Percentiles rank a stretch among this genome's conserved stretches.
Evolutionary conservation across 352 stramenopile genomes (phyloP).

Genomic region (Stephanocyclus meneghinianus): DNA sequence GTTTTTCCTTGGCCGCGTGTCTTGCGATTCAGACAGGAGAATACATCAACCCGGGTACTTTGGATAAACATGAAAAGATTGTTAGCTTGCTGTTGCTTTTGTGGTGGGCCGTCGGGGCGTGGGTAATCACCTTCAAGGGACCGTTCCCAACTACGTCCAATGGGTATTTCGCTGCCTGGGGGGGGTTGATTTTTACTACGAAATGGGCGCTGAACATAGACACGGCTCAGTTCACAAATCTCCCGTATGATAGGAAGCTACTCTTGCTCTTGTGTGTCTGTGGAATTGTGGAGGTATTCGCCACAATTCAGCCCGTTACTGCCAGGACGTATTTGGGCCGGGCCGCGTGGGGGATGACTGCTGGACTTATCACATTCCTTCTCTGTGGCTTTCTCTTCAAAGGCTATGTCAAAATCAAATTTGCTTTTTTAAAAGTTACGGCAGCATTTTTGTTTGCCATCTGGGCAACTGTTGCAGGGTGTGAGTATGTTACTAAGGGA

Average conservation of each 20-base stretch:
- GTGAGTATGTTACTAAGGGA: not conserved
- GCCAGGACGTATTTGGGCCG: slow-evolving; percentile 4
- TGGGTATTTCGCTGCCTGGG: slow-evolving; percentile 40
- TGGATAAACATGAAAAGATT: slow-evolving; percentile 39
- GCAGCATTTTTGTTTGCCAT: slow-evolving; percentile 20
- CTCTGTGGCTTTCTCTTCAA: slow-evolving; percentile 24
- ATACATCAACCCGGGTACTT: slow-evolving; percentile 32
- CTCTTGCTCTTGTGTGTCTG: slow-evolving; percentile 14
- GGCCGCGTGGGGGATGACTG: slow-evolving; percentile 27
- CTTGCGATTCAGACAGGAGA: slow-evolving; percentile 32
- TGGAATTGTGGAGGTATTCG: slow-evolving; percentile 18
- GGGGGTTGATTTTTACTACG: slow-evolving; percentile 31
- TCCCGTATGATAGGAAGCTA: slow-evolving; percentile 20
- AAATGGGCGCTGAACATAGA: slow-evolving; percentile 43
- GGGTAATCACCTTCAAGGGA: slow-evolving; percentile 38
- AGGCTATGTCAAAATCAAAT: slow-evolving; percentile 12
- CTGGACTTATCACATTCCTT: slow-evolving; percentile 19
- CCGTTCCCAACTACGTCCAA: slow-evolving; percentile 31
- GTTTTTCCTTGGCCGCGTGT: slow-evolving; percentile 29
- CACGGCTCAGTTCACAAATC: slow-evolving; percentile 24
- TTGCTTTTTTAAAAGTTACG: slow-evolving; percentile 22
- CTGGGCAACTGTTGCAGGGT: slow-evolving; percentile 23
- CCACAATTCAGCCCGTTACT: slow-evolving; percentile 16
- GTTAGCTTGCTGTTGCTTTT: slow-evolving; percentile 33
- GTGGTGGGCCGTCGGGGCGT: slow-evolving; percentile 38